Conservation (phyloP, 1,139 yeast genomes). For the Pneumocystis oryctolagi region DNA sequence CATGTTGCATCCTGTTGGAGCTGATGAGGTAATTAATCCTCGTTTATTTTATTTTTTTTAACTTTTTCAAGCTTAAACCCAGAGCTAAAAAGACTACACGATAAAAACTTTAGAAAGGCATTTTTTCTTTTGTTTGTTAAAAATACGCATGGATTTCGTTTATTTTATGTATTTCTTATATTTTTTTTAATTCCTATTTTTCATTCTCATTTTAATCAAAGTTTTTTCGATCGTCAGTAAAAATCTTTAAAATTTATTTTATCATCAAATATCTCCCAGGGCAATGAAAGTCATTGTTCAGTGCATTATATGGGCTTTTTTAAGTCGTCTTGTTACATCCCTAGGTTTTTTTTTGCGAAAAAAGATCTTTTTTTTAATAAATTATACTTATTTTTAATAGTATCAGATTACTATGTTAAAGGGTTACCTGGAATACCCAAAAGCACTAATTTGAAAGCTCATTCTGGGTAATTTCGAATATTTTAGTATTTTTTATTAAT, state of each 20-base stretch:
- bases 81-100: not conserved
- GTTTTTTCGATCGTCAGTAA: not conserved
- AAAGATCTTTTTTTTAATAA: not conserved
- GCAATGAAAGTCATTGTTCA: not conserved
- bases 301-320: not conserved
- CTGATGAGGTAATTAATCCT: constrained; percentile 65
- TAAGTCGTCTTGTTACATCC: not conserved
- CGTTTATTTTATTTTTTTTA: not conserved
- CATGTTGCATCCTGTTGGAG: constrained; percentile 71
- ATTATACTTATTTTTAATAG: constrained; percentile 11
- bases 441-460: constrained; percentile 25
- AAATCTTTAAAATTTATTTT: not conserved
- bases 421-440: constrained; percentile 25
- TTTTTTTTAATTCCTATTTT: not conserved
- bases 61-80: not conserved
- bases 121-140: no score
- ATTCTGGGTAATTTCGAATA: constrained; percentile 23
- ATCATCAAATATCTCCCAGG: not conserved
- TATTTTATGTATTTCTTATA: not conserved
- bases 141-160: no score
- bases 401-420: constrained; percentile 26
- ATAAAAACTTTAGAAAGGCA: no score
- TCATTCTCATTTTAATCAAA: not conserved
- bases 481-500: not conserved
- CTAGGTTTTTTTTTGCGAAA: not conserved